Evolutionary conservation across 305 asterid genomes (phyloP).

Genomic region (Stenogyne calaminthoides): DNA sequence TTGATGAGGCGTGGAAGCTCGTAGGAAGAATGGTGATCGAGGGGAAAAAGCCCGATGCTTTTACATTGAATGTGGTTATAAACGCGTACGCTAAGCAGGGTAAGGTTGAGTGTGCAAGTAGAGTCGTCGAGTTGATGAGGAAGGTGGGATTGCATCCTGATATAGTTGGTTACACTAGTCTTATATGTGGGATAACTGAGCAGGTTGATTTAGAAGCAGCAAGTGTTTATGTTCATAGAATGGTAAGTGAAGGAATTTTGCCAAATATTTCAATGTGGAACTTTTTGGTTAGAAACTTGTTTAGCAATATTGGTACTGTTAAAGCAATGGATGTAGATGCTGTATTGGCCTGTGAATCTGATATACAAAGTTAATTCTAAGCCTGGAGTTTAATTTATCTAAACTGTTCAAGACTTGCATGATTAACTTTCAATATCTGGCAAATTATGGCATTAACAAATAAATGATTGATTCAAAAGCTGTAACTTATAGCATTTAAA

Average conservation of each 20-base stretch:
- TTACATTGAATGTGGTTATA: slow-evolving; percentile 63
- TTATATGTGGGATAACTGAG: slow-evolving; percentile 55
- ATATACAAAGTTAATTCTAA: neutral
- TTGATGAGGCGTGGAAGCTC: slow-evolving; percentile 48
- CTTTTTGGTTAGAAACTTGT: slow-evolving; percentile 60
- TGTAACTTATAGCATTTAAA: no score
- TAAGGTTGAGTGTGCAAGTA: slow-evolving; percentile 48
- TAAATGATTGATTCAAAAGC: no score
- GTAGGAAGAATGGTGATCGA: slow-evolving; percentile 64
- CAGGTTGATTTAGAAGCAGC: slow-evolving; percentile 51
- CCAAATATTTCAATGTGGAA: slow-evolving; percentile 71
- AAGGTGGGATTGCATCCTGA: slow-evolving; percentile 49
- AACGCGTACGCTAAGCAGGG: slow-evolving; percentile 61
- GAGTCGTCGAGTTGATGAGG: slow-evolving; percentile 50
- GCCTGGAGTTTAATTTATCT: no score
- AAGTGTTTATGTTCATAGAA: slow-evolving; percentile 43
- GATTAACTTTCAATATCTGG: no score
- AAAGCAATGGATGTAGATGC: slow-evolving; percentile 44
- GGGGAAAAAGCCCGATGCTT: slow-evolving; percentile 61
- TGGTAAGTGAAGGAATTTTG: slow-evolving; percentile 63
- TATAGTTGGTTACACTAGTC: slow-evolving; percentile 58
- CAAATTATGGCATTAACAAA: no score
- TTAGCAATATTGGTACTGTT: slow-evolving; percentile 48
- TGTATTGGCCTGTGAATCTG: slow-evolving; percentile 12
- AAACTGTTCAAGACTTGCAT: no score